Evolutionary conservation across 2,329 filamentous ascomycete species (phyloP), one percentile per base, ranked within the genome.

Genomic region (Fusarium paranaense): DNA sequence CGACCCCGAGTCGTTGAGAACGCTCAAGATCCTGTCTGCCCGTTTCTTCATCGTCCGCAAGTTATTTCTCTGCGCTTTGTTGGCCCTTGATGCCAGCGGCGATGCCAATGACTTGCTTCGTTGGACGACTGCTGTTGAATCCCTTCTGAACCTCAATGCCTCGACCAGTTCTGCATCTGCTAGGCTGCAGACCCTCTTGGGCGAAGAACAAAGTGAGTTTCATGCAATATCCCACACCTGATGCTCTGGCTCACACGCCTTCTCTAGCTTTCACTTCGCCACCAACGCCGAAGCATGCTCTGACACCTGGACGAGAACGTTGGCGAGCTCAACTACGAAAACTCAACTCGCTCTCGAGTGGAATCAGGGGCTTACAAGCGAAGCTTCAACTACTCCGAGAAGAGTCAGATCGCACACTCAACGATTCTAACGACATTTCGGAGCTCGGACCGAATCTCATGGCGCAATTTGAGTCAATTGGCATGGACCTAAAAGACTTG

Each of bases 381-480:
- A 99, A 98, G 82, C 91, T 99, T 85, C 95, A 97, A 69, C 87
- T 99, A 9, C 85, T 98, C 64, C 91, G 95, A 59, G 97, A 99
- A 81, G 95, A 98, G 82, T 97, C 95, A 0, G 94, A 94, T 79
- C 90, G 90, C 69, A 91, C 91, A 50, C 84, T 98, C 32, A 94
- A 97, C 78, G 91, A 93, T 76, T 91, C 93, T 40, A 87, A 88
- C 67, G 90, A 92, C 76, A 90, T 94, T 20, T 90, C 91, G 5
- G 94, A 97, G 74, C 88, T 98, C 18, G 94, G 94, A 0, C 89
- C 92, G 1, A 92, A 91, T 71, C 87, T 98, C 42, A 92, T 98
- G 88, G 85, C 91, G 25, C 97, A 98, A 79, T 99, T 98, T 82
- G 97, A 99, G 66, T 96, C 95, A 6, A 97, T 99, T 72, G 97